phyloP scores from a whole-genome alignment of 179 eudicot species.

The Silene coronaria region DNA sequence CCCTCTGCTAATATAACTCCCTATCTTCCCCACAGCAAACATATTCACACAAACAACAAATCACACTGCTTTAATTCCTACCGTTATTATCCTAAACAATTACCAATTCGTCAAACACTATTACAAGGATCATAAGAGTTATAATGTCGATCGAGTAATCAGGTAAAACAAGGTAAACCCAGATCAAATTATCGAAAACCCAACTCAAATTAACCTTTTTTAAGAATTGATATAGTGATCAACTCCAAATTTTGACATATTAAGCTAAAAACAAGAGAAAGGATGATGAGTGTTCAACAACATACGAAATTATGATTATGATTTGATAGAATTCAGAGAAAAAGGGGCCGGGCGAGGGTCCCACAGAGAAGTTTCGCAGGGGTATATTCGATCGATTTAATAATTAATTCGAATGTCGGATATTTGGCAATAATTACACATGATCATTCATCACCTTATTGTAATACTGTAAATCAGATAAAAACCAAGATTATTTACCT shows the following conservation, averaged over 20 bases:
- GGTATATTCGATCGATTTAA: constrained; percentile 30
- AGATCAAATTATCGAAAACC: constrained; percentile 9
- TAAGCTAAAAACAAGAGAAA: constrained; percentile 14
- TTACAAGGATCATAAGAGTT: background rate
- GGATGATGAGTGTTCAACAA: constrained; percentile 8
- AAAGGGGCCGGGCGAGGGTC: background rate
- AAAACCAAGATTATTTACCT: constrained; percentile 8
- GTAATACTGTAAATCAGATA: background rate
- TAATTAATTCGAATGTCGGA: constrained; percentile 22
- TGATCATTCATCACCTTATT: constrained; percentile 24
- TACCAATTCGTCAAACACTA: background rate
- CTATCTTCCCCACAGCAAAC: constrained; percentile 79
- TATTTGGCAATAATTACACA: constrained; percentile 14
- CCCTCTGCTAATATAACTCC: constrained; percentile 63
- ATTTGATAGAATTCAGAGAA: too few relatives aligned
- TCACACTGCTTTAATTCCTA: constrained; percentile 11
- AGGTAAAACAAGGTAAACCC: constrained; percentile 11
- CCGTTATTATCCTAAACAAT: constrained; percentile 14
- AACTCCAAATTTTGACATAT: background rate
- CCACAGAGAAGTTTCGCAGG: background rate
- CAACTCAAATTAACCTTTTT: constrained; percentile 14
- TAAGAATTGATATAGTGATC: too few relatives aligned
- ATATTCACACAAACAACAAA: constrained; percentile 36
- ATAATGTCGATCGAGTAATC: background rate
- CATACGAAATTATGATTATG: too few relatives aligned